phyloP scores from a whole-genome alignment of 495 filamentous ascomycete genomes.

The Penicillium goetzii region DNA sequence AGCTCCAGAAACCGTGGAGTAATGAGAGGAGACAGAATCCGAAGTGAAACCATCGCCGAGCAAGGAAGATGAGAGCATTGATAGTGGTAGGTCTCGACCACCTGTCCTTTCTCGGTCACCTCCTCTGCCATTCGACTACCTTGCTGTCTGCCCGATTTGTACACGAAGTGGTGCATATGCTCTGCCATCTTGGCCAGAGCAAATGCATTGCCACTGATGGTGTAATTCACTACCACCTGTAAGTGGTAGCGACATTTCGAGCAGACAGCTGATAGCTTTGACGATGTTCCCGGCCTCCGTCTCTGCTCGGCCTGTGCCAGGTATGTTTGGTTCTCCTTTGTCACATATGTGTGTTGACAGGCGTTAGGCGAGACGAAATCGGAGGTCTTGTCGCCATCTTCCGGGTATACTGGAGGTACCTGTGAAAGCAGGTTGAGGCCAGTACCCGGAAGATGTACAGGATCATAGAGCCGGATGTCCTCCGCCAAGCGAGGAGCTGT shows the following conservation, averaged over 20 bases:
- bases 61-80: slow-evolving; percentile 64
- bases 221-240: slow-evolving; percentile 53
- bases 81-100: slow-evolving; percentile 52
- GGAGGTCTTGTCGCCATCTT: slow-evolving; percentile 31
- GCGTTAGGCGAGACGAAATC: slow-evolving; percentile 44
- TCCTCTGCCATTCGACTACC: slow-evolving; percentile 30
- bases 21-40: slow-evolving; percentile 58
- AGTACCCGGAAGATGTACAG: slow-evolving; percentile 47
- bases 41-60: slow-evolving; percentile 56
- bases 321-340: slow-evolving; percentile 56
- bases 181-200: slow-evolving; percentile 16
- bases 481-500: slow-evolving; percentile 62
- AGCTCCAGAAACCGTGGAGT: slow-evolving; percentile 50
- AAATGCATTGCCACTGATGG: slow-evolving; percentile 23
- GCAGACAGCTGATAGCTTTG: slow-evolving; percentile 60
- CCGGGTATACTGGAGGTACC: slow-evolving; percentile 49
- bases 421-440: slow-evolving; percentile 59
- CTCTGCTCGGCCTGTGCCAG: slow-evolving; percentile 43
- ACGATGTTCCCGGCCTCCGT: slow-evolving; percentile 41
- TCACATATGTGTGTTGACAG: slow-evolving; percentile 60
- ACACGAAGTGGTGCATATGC: slow-evolving; percentile 55
- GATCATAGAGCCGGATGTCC: slow-evolving; percentile 62
- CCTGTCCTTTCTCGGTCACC: slow-evolving; percentile 39
- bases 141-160: slow-evolving; percentile 40
- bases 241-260: slow-evolving; percentile 59